Evolutionary conservation across 2,329 filamentous ascomycete species (phyloP).

Genomic region (Botrytis aclada): DNA sequence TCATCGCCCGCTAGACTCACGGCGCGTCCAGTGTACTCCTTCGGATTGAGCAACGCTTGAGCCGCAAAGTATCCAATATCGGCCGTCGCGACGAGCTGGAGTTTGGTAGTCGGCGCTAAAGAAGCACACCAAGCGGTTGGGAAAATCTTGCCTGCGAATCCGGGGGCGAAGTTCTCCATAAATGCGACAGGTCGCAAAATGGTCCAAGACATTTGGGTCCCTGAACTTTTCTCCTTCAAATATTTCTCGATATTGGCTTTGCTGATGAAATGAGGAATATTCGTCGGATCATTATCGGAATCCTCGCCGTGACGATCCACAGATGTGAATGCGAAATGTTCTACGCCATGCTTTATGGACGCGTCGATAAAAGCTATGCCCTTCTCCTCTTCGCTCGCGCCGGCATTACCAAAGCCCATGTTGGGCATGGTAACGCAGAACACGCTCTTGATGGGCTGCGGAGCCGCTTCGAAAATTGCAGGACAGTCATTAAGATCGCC

Average conservation of each 20-base stretch:
- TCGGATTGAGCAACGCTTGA: constrained; percentile 42
- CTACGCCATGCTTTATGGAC: constrained; percentile 47
- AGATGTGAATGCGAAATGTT: constrained; percentile 55
- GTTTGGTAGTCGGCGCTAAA: constrained; percentile 34
- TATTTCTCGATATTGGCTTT: constrained; percentile 57
- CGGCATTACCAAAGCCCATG: constrained; percentile 14
- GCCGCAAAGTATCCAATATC: constrained; percentile 48
- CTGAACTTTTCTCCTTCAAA: constrained; percentile 45
- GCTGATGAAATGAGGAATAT: constrained; percentile 52
- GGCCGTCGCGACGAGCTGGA: constrained; percentile 43
- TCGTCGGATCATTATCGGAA: constrained; percentile 46
- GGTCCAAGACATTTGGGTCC: constrained; percentile 49
- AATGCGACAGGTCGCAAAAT: constrained; percentile 56
- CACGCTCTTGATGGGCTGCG: constrained; percentile 52
- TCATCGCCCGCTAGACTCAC: constrained; percentile 47
- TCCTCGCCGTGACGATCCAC: constrained; percentile 53
- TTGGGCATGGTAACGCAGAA: constrained; percentile 50
- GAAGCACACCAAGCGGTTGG: constrained; percentile 36
- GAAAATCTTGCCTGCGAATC: constrained; percentile 31
- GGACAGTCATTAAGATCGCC: constrained; percentile 54
- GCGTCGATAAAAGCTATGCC: constrained; percentile 52
- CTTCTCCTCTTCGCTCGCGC: constrained; percentile 44
- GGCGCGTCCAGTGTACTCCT: constrained; percentile 40
- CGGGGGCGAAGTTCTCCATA: constrained; percentile 45
- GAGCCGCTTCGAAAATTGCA: constrained; percentile 45